These are phyloP conservation scores for Fusarium odoratissimum DNA, from an alignment of 2,329 filamentous ascomycete species.

Conservation along the genomic window DNA sequence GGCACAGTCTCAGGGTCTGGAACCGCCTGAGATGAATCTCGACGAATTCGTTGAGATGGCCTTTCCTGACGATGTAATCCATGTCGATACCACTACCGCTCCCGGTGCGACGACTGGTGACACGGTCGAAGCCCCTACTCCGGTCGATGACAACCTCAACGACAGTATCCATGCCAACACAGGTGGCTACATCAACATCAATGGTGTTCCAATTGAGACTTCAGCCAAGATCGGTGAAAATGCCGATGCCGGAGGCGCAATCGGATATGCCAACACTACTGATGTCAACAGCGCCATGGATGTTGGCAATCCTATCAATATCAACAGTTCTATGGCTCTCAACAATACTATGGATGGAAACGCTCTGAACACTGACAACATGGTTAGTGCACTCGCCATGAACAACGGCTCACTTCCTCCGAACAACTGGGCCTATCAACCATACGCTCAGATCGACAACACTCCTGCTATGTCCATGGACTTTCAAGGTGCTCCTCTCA, in stretches of 20 bases:
- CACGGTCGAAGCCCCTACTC: not conserved
- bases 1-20: not conserved
- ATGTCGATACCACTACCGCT: not conserved
- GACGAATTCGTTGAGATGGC: not conserved
- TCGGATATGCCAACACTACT: not conserved
- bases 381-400: not conserved
- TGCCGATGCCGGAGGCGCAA: not conserved
- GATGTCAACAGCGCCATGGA: not conserved
- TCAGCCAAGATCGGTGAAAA: not conserved
- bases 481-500: not conserved
- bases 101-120: not conserved
- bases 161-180: not conserved
- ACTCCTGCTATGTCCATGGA: not conserved
- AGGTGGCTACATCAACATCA: not conserved
- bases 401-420: not conserved
- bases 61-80: not conserved
- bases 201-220: not conserved
- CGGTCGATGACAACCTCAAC: not conserved
- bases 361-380: not conserved
- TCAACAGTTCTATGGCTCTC: not conserved
- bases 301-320: too few relatives aligned
- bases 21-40: not conserved
- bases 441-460: not conserved
- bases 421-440: not conserved
- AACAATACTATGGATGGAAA: not conserved